Base-by-base conservation (phyloP, 1,284 basidiomycete species). In the Cryptococcus wingfieldii region DNA sequence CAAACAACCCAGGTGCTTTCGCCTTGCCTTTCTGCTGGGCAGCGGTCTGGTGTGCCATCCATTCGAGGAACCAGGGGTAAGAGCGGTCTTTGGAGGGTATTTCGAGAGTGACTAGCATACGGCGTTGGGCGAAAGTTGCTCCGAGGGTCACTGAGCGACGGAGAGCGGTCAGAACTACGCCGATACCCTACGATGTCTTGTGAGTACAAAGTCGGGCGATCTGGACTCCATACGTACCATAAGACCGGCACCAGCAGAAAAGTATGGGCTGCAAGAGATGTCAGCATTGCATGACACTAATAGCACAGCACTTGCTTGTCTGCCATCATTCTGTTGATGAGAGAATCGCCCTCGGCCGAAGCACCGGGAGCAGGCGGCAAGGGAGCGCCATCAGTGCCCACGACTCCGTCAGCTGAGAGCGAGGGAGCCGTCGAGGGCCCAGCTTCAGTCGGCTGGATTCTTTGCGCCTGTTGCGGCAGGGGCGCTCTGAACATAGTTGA, bases 51-150 rank as follows among this genome's bases (percentile, higher is more conserved):
- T 66, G 63, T 4, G 92, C 86, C 89, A 98, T 92, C 96, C 96
- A 99, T 59, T 89, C 82, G 31, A 99, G 84, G 75, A 98, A 95
- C 94, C 96, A 98, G 38, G 91, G 88, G 75, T 98, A 98, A 2
- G 94, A 83, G 28, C 84, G 86, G 74, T 99, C 96, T 70, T 94
- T 92, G 67, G 94, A 97, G 50, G 90, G 91, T 65, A 99, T 93
- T 78, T 99, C 96, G 47, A 98, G 84, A 5, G 91, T 88, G 44
- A 98, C 93, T 50, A 98, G 85, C 79, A 99, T 82, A 34, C 95
- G 85, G 25, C 96, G 82, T 56, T 90, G 92, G 43, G 94, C 84
- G 37, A 88, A 82, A 4, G 83, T 85, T 5, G 87, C 83, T 18
- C 85, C 87, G 16, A 90, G 78, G 10, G 86, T 83, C 19, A 85